Percentiles rank a stretch among this genome's conserved stretches.
Evolutionary conservation across 768 basidiomycete genomes (phyloP).

Genomic region (Chalciporus piperatus): DNA sequence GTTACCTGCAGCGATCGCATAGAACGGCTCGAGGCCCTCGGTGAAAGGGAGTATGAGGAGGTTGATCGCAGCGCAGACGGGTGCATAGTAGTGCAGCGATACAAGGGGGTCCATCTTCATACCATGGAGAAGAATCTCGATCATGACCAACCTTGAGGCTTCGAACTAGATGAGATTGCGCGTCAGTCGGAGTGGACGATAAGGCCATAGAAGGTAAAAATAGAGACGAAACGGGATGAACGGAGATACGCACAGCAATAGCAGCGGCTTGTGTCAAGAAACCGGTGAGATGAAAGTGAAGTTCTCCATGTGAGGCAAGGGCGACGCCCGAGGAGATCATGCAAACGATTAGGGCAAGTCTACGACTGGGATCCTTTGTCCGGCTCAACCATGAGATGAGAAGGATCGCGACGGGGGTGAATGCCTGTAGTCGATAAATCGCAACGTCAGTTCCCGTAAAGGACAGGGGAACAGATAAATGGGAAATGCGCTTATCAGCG

Average conservation of each 20-base stretch:
- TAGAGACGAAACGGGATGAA: neutral
- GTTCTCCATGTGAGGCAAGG: conserved; percentile 85
- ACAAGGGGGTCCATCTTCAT: conserved; percentile 98
- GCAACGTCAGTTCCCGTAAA: neutral
- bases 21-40: conserved; percentile 87
- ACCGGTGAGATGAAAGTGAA: conserved; percentile 80
- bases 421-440: conserved; percentile 56
- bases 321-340: conserved; percentile 93
- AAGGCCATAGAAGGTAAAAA: neutral
- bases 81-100: conserved; percentile 94
- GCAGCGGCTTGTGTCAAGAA: conserved; percentile 88
- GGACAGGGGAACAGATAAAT: neutral
- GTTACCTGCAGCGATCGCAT: conserved; percentile 48
- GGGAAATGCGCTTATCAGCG: neutral
- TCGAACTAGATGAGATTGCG: conserved; percentile 62
- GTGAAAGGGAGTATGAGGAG: conserved; percentile 85
- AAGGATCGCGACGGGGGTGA: conserved; percentile 85
- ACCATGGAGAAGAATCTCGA: conserved; percentile 90
- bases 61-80: conserved; percentile 91
- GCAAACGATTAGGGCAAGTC: conserved; percentile 76
- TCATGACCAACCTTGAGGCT: conserved; percentile 92
- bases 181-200: neutral
- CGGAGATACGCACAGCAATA: conserved; percentile 52
- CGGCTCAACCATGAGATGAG: conserved; percentile 91
- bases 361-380: conserved; percentile 82